Evolutionary conservation across 768 basidiomycete species (phyloP).

Genomic region (Chlorophyllum brunneum): DNA sequence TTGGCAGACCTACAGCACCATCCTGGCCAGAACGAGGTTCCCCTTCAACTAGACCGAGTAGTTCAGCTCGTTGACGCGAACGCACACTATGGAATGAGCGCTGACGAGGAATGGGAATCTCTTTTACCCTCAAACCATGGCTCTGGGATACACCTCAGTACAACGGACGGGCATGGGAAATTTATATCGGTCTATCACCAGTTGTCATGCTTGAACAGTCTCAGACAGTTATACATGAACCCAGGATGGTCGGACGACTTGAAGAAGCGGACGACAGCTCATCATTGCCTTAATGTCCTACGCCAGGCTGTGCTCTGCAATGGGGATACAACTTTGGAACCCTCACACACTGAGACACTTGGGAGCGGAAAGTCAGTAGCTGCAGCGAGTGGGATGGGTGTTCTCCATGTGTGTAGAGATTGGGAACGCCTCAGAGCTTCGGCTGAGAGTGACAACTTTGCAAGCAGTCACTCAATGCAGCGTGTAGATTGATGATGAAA

Average conservation of each 20-base stretch:
- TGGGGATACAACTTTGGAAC: conserved; percentile 15
- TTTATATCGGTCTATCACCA: conserved; percentile 12
- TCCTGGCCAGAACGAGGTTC: conserved; percentile 2
- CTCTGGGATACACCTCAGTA: conserved; percentile 2
- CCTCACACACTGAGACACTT: conserved; percentile 3
- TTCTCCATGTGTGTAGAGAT: conserved; percentile 14
- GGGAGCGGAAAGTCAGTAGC: conserved; percentile 2
- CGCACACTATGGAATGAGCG: conserved; percentile 11
- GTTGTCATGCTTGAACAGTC: conserved; percentile 11
- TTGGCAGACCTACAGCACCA: neutral
- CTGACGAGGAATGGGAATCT: conserved; percentile 10
- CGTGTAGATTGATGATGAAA: neutral
- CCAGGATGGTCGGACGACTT: conserved; percentile 8
- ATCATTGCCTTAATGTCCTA: conserved; percentile 13
- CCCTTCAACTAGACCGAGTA: conserved; percentile 2
- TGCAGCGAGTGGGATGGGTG: conserved; percentile 11
- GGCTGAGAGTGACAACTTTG: conserved; percentile 8
- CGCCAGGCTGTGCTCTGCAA: conserved; percentile 15
- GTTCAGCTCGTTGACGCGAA: conserved; percentile 3
- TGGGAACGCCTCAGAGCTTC: conserved; percentile 14
- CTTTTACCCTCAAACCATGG: conserved; percentile 11
- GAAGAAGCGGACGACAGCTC: neutral
- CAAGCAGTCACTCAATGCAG: too few species aligned
- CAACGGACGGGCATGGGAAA: neutral
- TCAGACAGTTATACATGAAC: conserved; percentile 8